Percentiles rank a stretch among this genome's conserved stretches.
Evolutionary conservation across 768 basidiomycete species (phyloP).

Genomic region (Suillus placidus): DNA sequence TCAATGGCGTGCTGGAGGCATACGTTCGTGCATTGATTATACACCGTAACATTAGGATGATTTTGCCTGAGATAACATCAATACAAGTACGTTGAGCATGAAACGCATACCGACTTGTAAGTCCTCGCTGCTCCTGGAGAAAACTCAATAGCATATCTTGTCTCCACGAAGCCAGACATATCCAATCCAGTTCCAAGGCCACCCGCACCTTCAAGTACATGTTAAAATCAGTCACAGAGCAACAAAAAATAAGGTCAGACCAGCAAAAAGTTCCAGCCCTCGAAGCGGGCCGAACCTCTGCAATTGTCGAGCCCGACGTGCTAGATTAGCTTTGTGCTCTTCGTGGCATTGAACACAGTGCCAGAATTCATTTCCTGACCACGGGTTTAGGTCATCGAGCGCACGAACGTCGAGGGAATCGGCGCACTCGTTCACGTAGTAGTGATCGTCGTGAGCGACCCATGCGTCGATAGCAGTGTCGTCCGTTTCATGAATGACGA

Average conservation of each 20-base stretch:
- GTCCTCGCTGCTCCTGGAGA: slow-evolving; percentile 65
- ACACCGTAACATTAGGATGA: slow-evolving; percentile 61
- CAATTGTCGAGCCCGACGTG: slow-evolving; percentile 34
- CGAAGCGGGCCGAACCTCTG: slow-evolving; percentile 47
- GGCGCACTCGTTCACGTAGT: slow-evolving; percentile 47
- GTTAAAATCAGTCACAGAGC: slow-evolving; percentile 2
- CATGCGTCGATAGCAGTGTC: slow-evolving; percentile 37
- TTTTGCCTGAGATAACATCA: slow-evolving; percentile 48
- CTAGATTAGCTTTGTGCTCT: slow-evolving; percentile 34
- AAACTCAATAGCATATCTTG: slow-evolving; percentile 71
- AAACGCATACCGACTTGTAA: slow-evolving; percentile 48
- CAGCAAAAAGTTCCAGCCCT: slow-evolving; percentile 71
- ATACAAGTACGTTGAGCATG: neutral
- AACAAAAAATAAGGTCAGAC: slow-evolving; percentile 36
- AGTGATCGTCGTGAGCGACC: slow-evolving; percentile 61
- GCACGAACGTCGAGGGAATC: slow-evolving; percentile 21
- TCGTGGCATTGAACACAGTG: slow-evolving; percentile 45
- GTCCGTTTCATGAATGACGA: slow-evolving; percentile 43
- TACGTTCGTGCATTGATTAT: slow-evolving; percentile 63
- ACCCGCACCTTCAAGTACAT: slow-evolving; percentile 58
- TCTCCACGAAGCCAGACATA: slow-evolving; percentile 61
- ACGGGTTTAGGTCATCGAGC: slow-evolving; percentile 26
- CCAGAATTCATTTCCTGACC: slow-evolving; percentile 31
- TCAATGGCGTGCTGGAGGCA: slow-evolving; percentile 63
- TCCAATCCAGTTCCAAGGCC: slow-evolving; percentile 72